Base-by-base conservation (phyloP, 2,329 filamentous ascomycete species). In the Xylariomycetidae sp. region DNA sequence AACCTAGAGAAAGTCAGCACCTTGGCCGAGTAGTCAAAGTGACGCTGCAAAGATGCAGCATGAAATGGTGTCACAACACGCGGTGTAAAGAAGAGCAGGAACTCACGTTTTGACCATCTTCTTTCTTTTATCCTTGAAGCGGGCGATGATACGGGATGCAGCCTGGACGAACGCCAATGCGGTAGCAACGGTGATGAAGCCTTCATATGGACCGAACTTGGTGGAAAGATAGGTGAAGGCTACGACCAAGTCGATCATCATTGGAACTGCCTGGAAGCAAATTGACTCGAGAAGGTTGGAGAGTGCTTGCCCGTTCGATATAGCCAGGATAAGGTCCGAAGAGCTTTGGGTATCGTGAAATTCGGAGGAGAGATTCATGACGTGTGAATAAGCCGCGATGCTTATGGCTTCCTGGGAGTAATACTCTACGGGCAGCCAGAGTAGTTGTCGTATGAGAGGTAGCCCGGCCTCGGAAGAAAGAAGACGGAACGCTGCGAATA, bases 301-400 rank as follows among this genome's bases (percentile, higher is more conserved):
- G 19, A 77, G 64, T 29, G 67, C 65, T 23, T 64, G 64, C 4
- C 72, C 72, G 8, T 70, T 69, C 10, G 67, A 65, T 24, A 78
- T 74, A 4, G 74, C 72, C 54, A 72, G 63, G 50, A 72, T 64
- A 46, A 76, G 70, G 42, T 78, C 73, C 2, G 72, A 74, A 2
- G 71, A 71, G 46, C 69, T 76, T 52, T 76, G 74, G 14, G 71
- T 69, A 46, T 78, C 73, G 46, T 78, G 74, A 35, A 78, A 78
- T 43, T 78, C 73, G 15, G 72, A 73, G 2, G 74, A 77, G 6
- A 78, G 65, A 35, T 72, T 68, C 60, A 78, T 70, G 33, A 77
- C 71, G 42, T 78, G 74, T 8, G 72, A 72, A 47, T 73, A 77
- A 3, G 73, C 70, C 4, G 71, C 72, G 3, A 67, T 63, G 35